phyloP scores from a whole-genome alignment of 1,284 basidiomycete species.

The Singerocomus inundabilis region DNA sequence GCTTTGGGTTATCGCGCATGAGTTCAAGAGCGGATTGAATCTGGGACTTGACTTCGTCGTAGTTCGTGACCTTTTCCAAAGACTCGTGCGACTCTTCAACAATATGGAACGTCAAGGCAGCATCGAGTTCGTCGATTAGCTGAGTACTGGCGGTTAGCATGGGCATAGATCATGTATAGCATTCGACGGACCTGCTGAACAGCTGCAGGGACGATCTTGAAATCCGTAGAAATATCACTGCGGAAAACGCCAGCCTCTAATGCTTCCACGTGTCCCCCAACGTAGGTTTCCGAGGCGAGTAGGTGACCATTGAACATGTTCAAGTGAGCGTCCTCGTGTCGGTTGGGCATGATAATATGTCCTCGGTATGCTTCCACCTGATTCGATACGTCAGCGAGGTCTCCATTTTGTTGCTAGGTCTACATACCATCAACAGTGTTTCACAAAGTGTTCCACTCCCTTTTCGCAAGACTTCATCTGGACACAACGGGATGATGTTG shows the following conservation, averaged over 20 bases:
- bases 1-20: constrained; percentile 89
- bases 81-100: constrained; percentile 83
- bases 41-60: constrained; percentile 85
- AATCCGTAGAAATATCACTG: constrained; percentile 93
- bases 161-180: not conserved
- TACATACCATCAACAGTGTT: constrained; percentile 92
- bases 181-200: constrained; percentile 68
- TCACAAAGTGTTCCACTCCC: constrained; percentile 97
- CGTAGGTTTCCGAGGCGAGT: constrained; percentile 96
- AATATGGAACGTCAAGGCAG: constrained; percentile 88
- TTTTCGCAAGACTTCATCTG: constrained; percentile 96
- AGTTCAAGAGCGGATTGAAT: constrained; percentile 81
- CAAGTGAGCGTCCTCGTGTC: constrained; percentile 91
- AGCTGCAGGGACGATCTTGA: constrained; percentile 90
- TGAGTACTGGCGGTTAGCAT: constrained; percentile 32
- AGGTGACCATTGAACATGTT: constrained; percentile 96
- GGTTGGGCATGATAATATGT: constrained; percentile 96
- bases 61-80: constrained; percentile 90
- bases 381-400: constrained; percentile 6
- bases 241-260: constrained; percentile 98
- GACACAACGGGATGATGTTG: constrained; percentile 97
- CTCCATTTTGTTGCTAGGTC: not conserved
- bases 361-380: constrained; percentile 95
- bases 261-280: constrained; percentile 98
- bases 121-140: constrained; percentile 94